Evolutionary conservation across 495 filamentous ascomycete species (phyloP), one percentile per base, ranked within the genome.

Genomic region (Penicillium mononematosum): DNA sequence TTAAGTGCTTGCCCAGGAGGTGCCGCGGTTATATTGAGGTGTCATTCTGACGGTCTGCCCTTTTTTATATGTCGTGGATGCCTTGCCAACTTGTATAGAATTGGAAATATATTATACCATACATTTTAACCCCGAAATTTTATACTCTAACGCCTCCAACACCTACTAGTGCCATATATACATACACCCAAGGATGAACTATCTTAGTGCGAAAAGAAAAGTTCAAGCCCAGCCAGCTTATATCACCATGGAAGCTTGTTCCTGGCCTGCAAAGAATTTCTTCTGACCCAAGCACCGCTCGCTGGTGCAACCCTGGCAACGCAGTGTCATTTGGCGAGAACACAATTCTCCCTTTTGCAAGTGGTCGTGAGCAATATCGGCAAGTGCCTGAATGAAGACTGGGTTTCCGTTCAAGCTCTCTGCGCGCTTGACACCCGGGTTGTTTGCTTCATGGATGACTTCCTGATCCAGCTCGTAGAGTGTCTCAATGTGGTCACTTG

Each of bases 401-500:
- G 87, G 90, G 62, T 82, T 94, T 31, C 89, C 95, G 70, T 99
- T 99, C 67, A 99, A 71, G 67, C 90, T 95, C 75, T 98, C 95
- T 11, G 87, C 88, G 8, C 95, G 83, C 78, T 96, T 97, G 44
- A 98, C 87, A 3, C 80, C 81, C 0, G 81, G 74, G 59, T 90
- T 84, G 25, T 90, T 89, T 5, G 88, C 88, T 64, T 96, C 92
- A 32, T 91, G 87, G 66, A 98, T 98, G 36, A 99, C 89, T 70
- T 99, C 95, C 58, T 92, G 80, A 67, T 99, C 95, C 46, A 99
- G 78, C 76, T 99, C 95, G 68, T 88, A 96, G 2, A 99, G 80
- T 2, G 95, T 99, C 73, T 99, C 95, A 62, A 99, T 99, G 65
- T 99, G 95, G 64, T 99, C 95, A 49, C 89, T 94, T 1, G 95